Conservation (phyloP, 2,329 filamentous ascomycete genomes). For the Coleophoma cylindrospora region DNA sequence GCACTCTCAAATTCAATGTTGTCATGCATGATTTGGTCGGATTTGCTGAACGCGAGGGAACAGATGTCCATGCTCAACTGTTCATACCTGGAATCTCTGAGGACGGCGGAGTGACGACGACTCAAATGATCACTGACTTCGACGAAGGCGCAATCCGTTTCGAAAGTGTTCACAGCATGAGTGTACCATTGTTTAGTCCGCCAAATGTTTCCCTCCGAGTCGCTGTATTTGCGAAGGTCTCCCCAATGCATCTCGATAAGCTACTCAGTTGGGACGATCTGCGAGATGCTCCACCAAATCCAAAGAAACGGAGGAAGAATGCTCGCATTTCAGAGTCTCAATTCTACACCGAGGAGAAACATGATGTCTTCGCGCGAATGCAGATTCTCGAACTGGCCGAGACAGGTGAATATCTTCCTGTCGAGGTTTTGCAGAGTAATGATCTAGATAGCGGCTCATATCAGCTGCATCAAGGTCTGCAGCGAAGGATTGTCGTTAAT, state of each 20-base stretch:
- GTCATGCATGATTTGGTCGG: constrained; percentile 96
- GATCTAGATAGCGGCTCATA: constrained; percentile 86
- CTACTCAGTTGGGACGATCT: constrained; percentile 98
- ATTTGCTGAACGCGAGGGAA: constrained; percentile 93
- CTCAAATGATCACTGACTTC: constrained; percentile 89
- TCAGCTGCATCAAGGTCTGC: constrained; percentile 91
- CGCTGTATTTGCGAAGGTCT: constrained; percentile 87
- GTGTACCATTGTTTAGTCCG: constrained; percentile 74
- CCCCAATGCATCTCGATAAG: constrained; percentile 92
- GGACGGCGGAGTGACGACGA: constrained; percentile 88
- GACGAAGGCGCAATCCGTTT: constrained; percentile 91
- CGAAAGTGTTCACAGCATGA: constrained; percentile 98
- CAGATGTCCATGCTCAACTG: constrained; percentile 93
- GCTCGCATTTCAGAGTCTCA: constrained; percentile 82
- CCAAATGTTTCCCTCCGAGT: constrained; percentile 74
- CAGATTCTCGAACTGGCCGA: constrained; percentile 92
- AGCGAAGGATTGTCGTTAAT: constrained; percentile 80
- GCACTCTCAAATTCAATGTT: constrained; percentile 95
- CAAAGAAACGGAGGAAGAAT: constrained; percentile 46
- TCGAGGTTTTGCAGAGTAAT: constrained; percentile 84
- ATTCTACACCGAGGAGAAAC: constrained; percentile 88
- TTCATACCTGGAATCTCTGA: constrained; percentile 89
- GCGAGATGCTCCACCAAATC: constrained; percentile 67
- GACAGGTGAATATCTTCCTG: constrained; percentile 82
- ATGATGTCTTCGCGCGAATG: constrained; percentile 83